These are phyloP conservation scores for Salvia sclarea DNA, from an alignment of 305 asterid species.

Conservation along the genomic window DNA sequence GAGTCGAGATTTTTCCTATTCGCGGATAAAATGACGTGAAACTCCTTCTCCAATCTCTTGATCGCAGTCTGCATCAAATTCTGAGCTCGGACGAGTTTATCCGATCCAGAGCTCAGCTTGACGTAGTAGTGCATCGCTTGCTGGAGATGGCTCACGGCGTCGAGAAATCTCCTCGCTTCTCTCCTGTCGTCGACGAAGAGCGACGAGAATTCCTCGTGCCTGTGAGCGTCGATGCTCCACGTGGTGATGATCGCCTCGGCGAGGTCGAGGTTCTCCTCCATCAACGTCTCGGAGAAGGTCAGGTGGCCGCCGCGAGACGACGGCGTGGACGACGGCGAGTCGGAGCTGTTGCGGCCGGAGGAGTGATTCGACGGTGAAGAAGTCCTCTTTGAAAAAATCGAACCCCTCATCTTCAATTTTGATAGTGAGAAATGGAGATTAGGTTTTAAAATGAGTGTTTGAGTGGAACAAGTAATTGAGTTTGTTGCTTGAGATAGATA, in stretches of 20 bases:
- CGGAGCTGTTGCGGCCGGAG: background rate
- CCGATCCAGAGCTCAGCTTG: slow-evolving; percentile 38
- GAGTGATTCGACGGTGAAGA: slow-evolving; percentile 42
- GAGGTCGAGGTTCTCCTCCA: slow-evolving; percentile 49
- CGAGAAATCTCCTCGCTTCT: slow-evolving; percentile 48
- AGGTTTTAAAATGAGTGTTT: background rate
- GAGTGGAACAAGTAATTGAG: slow-evolving; percentile 18
- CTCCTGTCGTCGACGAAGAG: slow-evolving; percentile 43
- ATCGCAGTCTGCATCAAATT: slow-evolving; percentile 61
- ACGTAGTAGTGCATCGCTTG: slow-evolving; percentile 56
- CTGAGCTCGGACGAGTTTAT: slow-evolving; percentile 52
- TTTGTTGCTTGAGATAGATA: background rate
- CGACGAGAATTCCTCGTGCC: slow-evolving; percentile 28
- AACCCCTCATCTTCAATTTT: slow-evolving; percentile 36
- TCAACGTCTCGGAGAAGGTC: slow-evolving; percentile 42
- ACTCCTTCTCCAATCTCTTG: slow-evolving; percentile 64
- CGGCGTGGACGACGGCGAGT: slow-evolving; percentile 32
- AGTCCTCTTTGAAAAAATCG: slow-evolving; percentile 39
- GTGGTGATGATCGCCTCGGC: slow-evolving; percentile 45
- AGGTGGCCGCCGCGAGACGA: slow-evolving; percentile 22
- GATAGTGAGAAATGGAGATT: background rate
- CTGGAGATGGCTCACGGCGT: slow-evolving; percentile 48
- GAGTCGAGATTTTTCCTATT: slow-evolving; percentile 51
- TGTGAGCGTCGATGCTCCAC: slow-evolving; percentile 38
- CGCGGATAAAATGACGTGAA: slow-evolving; percentile 42